These are phyloP conservation scores for Cylindrotheca fusiformis DNA, from an alignment of 108 stramenopile genomes.

Conservation along the genomic window DNA sequence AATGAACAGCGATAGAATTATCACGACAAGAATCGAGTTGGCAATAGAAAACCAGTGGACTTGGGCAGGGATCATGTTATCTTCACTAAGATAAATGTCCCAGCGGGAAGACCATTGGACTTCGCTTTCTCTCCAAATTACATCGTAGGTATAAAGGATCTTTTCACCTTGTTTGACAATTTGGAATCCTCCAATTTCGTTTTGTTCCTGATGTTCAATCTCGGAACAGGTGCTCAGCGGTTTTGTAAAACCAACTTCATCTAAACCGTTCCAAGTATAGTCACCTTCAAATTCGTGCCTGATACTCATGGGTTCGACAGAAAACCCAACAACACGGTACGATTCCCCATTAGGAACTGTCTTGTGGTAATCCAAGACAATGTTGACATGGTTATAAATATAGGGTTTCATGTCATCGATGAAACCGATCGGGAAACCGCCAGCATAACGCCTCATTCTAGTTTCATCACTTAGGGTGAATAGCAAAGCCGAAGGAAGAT, in stretches of 20 bases:
- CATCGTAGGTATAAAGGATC: slow-evolving; percentile 98
- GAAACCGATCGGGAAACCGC: slow-evolving; percentile 94
- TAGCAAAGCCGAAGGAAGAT: slow-evolving; percentile 92
- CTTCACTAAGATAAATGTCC: too few species aligned
- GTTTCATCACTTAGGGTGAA: slow-evolving; percentile 39
- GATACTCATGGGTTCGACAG: slow-evolving; percentile 91
- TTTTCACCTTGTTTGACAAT: slow-evolving; percentile 47
- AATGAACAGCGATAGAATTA: slow-evolving; percentile 92
- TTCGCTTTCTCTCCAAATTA: slow-evolving; percentile 85
- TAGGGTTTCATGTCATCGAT: slow-evolving; percentile 65
- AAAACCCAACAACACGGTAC: slow-evolving; percentile 93
- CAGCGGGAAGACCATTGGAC: slow-evolving; percentile 95
- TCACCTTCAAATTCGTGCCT: slow-evolving; percentile 73
- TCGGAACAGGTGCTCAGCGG: slow-evolving; percentile 61
- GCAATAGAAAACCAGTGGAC: slow-evolving; percentile 98
- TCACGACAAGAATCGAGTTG: slow-evolving; percentile 90
- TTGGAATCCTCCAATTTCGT: slow-evolving; percentile 41
- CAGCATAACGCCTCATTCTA: slow-evolving; percentile 76
- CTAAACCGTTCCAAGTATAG: slow-evolving; percentile 73
- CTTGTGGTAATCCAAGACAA: slow-evolving; percentile 87
- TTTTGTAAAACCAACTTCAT: slow-evolving; percentile 58
- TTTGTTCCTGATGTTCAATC: slow-evolving; percentile 37
- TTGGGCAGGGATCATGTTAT: slow-evolving; percentile 88
- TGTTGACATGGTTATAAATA: slow-evolving; percentile 95
- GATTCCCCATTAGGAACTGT: slow-evolving; percentile 69